Evolutionary conservation across 441 rosid species (phyloP), one percentile per base, ranked within the genome.

Genomic region (Erodium texanum): DNA sequence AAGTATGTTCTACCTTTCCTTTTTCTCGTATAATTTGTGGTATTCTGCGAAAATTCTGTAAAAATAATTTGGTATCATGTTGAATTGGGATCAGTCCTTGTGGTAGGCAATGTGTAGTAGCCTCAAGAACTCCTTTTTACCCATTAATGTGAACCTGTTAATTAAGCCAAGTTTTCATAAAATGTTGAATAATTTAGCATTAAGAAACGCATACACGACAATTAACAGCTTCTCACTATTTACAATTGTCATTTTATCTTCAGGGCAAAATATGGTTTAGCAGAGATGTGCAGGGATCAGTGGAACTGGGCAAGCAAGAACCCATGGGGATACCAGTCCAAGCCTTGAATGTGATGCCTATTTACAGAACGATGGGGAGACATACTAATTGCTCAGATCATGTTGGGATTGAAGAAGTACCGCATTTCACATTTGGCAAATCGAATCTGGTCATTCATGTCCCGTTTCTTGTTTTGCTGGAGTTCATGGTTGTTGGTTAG

Each of bases 261-360:
- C 79, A 88, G 94, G 84, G 89, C 94, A 45, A 81, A 83, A 70
- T 88, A 85, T 81, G 91, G 91, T 62, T 77, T 86, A 9, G 81
- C 71, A 18, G 94, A 86, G 73, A 86, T 88, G 89, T 86, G 94
- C 81, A 76, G 84, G 74, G 88, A 85, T 68, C 94, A 88, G 59
- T 86, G 94, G 94, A 86, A 83, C 43, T 88, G 94, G 94, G 89
- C 84, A 18, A 74, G 79, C 73, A 82, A 76, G 23, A 82, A 86
- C 66, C 91, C 89, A 72, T 76, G 78, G 87, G 91, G 94, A 52
- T 88, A 81, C 77, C 86, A 79, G 50, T 71, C 82, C 34, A 79
- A 84, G 76, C 82, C 84, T 69, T 86, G 80, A 80, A 69, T 45
- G 36, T 6, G 29, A 19, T 67, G 64, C 59, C 66, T 16, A 0